These are phyloP conservation scores for Globisporangium spiculum DNA, from an alignment of 352 stramenopile species.

Conservation along the genomic window DNA sequence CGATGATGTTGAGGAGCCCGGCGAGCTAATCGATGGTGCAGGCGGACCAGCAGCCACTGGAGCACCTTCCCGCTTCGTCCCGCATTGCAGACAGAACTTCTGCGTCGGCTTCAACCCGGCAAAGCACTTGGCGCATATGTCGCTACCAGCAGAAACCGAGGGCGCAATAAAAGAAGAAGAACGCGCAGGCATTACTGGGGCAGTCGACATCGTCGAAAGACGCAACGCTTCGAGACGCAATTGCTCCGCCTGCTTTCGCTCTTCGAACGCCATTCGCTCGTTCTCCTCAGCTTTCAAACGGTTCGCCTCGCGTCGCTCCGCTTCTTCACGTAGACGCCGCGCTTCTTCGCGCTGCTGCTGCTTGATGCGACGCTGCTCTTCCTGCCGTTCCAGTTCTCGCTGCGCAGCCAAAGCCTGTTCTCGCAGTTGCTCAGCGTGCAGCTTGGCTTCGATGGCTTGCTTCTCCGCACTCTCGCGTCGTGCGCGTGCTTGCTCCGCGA, in stretches of 20 bases:
- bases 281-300: slow-evolving; percentile 55
- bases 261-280: slow-evolving; percentile 55
- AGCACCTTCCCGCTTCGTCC: slow-evolving; percentile 31
- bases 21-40: neutral
- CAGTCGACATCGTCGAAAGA: slow-evolving; percentile 32
- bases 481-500: slow-evolving; percentile 45
- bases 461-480: slow-evolving; percentile 58
- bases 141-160: slow-evolving; percentile 14
- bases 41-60: neutral
- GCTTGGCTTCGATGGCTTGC: slow-evolving; percentile 51
- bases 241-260: slow-evolving; percentile 62
- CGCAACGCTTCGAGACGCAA: slow-evolving; percentile 49
- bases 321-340: slow-evolving; percentile 53
- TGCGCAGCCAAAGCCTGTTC: slow-evolving; percentile 52
- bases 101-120: slow-evolving; percentile 31
- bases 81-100: slow-evolving; percentile 74
- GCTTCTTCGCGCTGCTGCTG: slow-evolving; percentile 49
- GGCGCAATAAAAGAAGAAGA: slow-evolving; percentile 14
- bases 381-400: slow-evolving; percentile 54
- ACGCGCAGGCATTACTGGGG: neutral
- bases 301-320: slow-evolving; percentile 59
- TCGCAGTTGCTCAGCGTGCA: slow-evolving; percentile 52
- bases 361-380: slow-evolving; percentile 41
- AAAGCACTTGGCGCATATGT: slow-evolving; percentile 15
- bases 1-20: slow-evolving; percentile 13